phyloP scores from a whole-genome alignment of 1,284 basidiomycete species.

The Melampsora larici-populina region DNA sequence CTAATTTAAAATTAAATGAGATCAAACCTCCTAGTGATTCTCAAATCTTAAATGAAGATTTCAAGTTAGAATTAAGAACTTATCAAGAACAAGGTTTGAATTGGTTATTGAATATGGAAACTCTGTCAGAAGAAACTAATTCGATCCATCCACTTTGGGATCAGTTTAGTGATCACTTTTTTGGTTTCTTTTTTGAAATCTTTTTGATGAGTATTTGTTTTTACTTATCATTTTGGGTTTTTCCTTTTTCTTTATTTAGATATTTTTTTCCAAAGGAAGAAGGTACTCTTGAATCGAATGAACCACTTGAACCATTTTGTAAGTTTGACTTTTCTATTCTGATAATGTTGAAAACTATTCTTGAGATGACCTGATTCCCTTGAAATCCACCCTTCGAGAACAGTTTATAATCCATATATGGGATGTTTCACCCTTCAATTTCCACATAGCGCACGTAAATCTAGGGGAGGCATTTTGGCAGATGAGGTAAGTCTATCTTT shows the following conservation, averaged over 20 bases:
- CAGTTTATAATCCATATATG: constrained; percentile 54
- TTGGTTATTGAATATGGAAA: constrained; percentile 90
- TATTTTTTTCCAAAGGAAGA: constrained; percentile 38
- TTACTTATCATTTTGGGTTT: background rate
- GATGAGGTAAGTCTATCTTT: constrained; percentile 59
- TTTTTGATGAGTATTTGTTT: too few species aligned
- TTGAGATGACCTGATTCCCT: constrained; percentile 40
- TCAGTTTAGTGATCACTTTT: constrained; percentile 62
- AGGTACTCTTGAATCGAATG: constrained; percentile 51
- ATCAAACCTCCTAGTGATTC: background rate
- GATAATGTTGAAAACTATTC: constrained; percentile 66
- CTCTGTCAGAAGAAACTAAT: constrained; percentile 68
- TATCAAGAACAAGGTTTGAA: constrained; percentile 96
- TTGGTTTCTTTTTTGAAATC: background rate
- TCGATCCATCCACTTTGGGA: constrained; percentile 90
- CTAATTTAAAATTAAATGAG: background rate
- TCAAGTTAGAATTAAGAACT: constrained; percentile 69
- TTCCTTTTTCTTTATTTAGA: background rate
- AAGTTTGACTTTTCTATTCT: constrained; percentile 52
- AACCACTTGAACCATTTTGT: constrained; percentile 63
- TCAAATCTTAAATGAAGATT: constrained; percentile 58
- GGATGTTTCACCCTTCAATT: constrained; percentile 88
- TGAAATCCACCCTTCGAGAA: too few species aligned
- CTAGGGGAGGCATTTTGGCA: constrained; percentile 82
- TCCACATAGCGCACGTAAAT: constrained; percentile 73